Evolutionary conservation across 768 basidiomycete genomes (phyloP).

Genomic region (Boletus vermiculosoides): DNA sequence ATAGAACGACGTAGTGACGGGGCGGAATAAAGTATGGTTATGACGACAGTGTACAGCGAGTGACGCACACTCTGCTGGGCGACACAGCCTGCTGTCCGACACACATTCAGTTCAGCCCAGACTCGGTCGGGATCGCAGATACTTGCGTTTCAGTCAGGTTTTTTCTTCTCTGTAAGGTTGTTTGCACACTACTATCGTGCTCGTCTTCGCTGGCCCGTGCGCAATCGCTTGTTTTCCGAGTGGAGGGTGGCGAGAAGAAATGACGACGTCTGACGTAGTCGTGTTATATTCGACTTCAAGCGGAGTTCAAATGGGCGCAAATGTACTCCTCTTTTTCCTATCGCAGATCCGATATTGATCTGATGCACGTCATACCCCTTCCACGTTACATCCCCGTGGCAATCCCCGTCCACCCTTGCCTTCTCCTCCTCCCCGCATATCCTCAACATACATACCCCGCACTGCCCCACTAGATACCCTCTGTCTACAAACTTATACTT

Average conservation of each 20-base stretch:
- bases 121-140: conserved; percentile 19
- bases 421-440: background rate
- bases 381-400: conserved; percentile 17
- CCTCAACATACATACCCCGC: background rate
- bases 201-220: conserved; percentile 32
- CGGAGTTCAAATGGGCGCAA: conserved; percentile 37
- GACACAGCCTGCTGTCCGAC: conserved; percentile 23
- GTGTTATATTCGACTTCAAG: conserved; percentile 43
- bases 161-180: background rate
- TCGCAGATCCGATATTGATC: conserved; percentile 37
- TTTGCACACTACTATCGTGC: conserved; percentile 3
- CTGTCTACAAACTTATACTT: background rate
- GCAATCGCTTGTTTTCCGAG: conserved; percentile 26
- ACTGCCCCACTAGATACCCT: background rate
- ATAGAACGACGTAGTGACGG: conserved; percentile 4
- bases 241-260: conserved; percentile 35
- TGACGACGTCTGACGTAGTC: conserved; percentile 46
- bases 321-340: conserved; percentile 19
- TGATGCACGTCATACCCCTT: conserved; percentile 33
- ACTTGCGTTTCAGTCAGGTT: conserved; percentile 23
- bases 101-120: conserved; percentile 19
- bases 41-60: conserved; percentile 28
- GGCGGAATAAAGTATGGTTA: background rate
- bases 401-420: background rate
- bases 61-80: conserved; percentile 17